Conservation (phyloP, 1,139 yeast species). For the Tardiomyces digboiensis region DNA sequence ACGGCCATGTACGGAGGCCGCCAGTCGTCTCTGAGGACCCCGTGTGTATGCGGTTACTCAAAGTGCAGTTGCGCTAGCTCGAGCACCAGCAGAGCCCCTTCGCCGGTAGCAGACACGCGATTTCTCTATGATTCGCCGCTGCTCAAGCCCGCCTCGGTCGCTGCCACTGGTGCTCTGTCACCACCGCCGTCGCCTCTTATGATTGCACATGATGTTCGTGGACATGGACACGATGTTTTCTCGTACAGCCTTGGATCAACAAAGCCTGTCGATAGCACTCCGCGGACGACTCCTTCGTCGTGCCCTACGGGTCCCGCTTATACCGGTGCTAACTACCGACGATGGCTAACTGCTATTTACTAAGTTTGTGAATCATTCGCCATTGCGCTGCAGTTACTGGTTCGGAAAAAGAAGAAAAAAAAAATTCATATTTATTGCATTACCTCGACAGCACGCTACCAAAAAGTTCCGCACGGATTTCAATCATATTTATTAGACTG, state of each 20-base stretch:
- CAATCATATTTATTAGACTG: too few relatives aligned
- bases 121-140: conserved; percentile 22
- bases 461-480: too few relatives aligned
- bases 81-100: not conserved
- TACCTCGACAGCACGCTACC: too few relatives aligned
- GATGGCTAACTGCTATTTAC: not conserved
- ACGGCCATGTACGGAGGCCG: not conserved
- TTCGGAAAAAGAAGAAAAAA: too few relatives aligned
- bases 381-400: too few relatives aligned
- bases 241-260: not conserved
- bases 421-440: too few relatives aligned
- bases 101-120: conserved; percentile 4
- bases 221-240: too few relatives aligned
- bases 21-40: conserved; percentile 1
- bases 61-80: conserved; percentile 2
- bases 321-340: not conserved
- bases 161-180: too few relatives aligned
- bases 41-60: not conserved
- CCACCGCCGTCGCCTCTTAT: conserved; percentile 11
- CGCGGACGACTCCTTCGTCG: not conserved
- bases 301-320: not conserved
- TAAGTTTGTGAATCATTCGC: too few relatives aligned
- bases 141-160: conserved; percentile 12
- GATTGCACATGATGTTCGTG: conserved; percentile 8
- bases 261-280: too few relatives aligned